phyloP scores from a whole-genome alignment of 345 rosid species.

The Anastatica hierochuntica region DNA sequence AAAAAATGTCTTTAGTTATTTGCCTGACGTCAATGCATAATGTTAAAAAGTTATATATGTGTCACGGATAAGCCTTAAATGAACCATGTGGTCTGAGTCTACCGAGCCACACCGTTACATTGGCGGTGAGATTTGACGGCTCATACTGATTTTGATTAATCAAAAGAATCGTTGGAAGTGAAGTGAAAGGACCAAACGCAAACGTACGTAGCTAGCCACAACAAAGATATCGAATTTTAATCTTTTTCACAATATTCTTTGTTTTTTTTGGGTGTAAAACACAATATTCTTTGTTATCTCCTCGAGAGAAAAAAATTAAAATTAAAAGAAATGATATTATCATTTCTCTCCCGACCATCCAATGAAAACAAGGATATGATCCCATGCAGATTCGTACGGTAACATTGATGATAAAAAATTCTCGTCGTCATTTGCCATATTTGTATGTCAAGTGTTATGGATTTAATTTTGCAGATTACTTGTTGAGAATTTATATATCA shows the following conservation, averaged over 20 bases:
- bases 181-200: conserved; percentile 16
- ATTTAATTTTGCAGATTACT: background rate
- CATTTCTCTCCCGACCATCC: conserved; percentile 21
- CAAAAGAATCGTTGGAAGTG: conserved; percentile 16
- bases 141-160: background rate
- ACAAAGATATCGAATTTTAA: conserved; percentile 12
- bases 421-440: conserved; percentile 13
- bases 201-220: conserved; percentile 14
- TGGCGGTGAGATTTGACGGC: conserved; percentile 4
- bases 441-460: conserved; percentile 24
- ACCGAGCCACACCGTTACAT: conserved; percentile 8
- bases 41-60: no score
- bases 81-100: no score
- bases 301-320: background rate
- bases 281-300: conserved; percentile 20
- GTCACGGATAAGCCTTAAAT: no score
- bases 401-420: conserved; percentile 11
- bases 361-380: no score
- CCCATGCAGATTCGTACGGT: no score
- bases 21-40: no score
- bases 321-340: conserved; percentile 2
- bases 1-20: no score
- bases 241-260: conserved; percentile 19
- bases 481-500: background rate
- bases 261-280: conserved; percentile 22